Evolutionary conservation across 768 basidiomycete genomes (phyloP), one percentile per base, ranked within the genome.

Genomic region (Termitomyces sp.): DNA sequence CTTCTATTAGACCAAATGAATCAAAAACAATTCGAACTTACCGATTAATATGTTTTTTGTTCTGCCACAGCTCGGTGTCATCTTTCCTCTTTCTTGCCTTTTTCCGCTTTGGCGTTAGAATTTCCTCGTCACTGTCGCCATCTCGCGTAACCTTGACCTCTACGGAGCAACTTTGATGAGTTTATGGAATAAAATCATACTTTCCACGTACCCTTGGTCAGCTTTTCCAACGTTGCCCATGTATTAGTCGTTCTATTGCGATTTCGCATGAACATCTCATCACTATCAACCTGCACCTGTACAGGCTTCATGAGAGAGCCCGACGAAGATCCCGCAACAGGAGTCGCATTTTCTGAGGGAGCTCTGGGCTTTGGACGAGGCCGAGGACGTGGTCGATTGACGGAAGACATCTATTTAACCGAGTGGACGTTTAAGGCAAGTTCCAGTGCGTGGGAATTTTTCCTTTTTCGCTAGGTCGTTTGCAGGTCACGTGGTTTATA

Each of bases 201-300:
- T 12, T 56, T n/a, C 37, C 50, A 46, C 77, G 56, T 63, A 90
- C 91, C 81, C 71, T 84, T 84, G 49, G 79, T 79, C 14, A 81
- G 72, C 68, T 83, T 75, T 31, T 86, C 81, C 46, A 92, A 70
- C 60, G 79, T 80, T 68, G 77, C 83, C 87, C 90, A 91, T 3
- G 80, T 75, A 56, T 80, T 74, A 4, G 76, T 69, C 5, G 83
- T 83, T 55, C 88, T 77, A 61, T 81, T 81, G 48, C 74, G 77
- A 69, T 91, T 93, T 54, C 82, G 82, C 67, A 91, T 82, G 66
- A 92, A 92, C 71, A 84, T 76, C 15, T 82, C 84, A 70, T 92
- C 89, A 54, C 83, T 84, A 60, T 91, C 87, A 11, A 76, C 72
- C 52, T 74, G 71, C 20, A 69, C 71, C 48, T 64, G 66, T 54